Percentiles rank a stretch among this genome's conserved stretches.
These are phyloP conservation scores for Zygoascus biomembranicola DNA, from an alignment of 805 yeast genomes.

Conservation along the genomic window DNA sequence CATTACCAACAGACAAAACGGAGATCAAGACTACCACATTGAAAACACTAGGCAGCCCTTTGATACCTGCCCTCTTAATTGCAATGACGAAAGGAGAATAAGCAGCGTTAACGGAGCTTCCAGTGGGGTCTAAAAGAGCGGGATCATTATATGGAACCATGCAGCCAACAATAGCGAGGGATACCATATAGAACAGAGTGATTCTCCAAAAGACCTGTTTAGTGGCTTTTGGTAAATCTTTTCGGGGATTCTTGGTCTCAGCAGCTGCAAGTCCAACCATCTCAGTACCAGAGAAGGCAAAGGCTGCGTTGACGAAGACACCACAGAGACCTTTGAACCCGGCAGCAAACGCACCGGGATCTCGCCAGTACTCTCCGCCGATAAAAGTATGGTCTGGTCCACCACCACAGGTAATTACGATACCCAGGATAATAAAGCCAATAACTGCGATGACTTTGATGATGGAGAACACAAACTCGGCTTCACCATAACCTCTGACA, in stretches of 20 bases:
- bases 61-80: constrained; percentile 52
- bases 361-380: constrained; percentile 50
- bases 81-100: constrained; percentile 71
- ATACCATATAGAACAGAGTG: constrained; percentile 52
- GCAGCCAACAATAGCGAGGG: constrained; percentile 49
- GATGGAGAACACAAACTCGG: constrained; percentile 53
- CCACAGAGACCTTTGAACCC: constrained; percentile 64
- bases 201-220: constrained; percentile 77
- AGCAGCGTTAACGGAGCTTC: constrained; percentile 43
- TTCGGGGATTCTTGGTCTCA: constrained; percentile 58
- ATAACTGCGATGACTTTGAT: constrained; percentile 53
- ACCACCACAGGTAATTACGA: constrained; percentile 44
- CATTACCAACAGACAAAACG: constrained; percentile 59
- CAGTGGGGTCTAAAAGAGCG: constrained; percentile 36
- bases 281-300: constrained; percentile 66
- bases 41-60: constrained; percentile 58
- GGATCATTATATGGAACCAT: constrained; percentile 54
- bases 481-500: constrained; percentile 58
- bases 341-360: constrained; percentile 63
- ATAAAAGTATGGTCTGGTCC: constrained; percentile 46
- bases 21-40: constrained; percentile 59
- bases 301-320: constrained; percentile 63
- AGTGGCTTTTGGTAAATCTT: constrained; percentile 57
- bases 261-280: constrained; percentile 64
- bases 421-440: constrained; percentile 56